phyloP scores from a whole-genome alignment of 2,329 filamentous ascomycete species.

The Sclerotinia sclerotiorum region DNA sequence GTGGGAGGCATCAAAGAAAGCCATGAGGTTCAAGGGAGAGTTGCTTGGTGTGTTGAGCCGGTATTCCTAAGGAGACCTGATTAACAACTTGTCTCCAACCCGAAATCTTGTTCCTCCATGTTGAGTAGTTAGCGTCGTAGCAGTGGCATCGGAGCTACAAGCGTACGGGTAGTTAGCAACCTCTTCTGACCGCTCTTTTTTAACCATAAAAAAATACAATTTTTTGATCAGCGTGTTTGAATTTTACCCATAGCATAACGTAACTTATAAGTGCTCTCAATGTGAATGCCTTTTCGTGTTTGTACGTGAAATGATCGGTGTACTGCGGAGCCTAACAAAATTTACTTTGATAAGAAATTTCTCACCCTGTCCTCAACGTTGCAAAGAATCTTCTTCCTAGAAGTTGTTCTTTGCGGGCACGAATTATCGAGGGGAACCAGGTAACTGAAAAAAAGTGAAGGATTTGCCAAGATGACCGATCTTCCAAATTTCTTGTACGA shows the following conservation, averaged over 20 bases:
- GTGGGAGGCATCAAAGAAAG: not conserved
- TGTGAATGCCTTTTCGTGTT: not conserved
- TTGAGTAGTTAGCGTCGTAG: not conserved
- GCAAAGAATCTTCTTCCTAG: not conserved
- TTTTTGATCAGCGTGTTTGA: not conserved
- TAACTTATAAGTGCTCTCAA: no score
- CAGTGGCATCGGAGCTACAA: not conserved
- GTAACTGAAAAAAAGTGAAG: not conserved
- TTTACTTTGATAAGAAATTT: not conserved
- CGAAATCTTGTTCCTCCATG: no score
- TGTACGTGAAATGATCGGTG: not conserved
- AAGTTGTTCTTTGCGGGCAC: not conserved
- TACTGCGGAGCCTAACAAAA: not conserved
- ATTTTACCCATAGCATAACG: no score
- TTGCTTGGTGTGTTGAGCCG: not conserved
- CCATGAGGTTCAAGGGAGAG: not conserved
- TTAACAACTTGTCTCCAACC: not conserved
- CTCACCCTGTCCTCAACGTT: not conserved
- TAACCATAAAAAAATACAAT: not conserved
- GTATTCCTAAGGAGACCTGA: not conserved
- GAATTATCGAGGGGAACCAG: not conserved
- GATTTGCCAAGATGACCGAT: not conserved
- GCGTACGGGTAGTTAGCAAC: no score
- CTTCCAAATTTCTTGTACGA: not conserved
- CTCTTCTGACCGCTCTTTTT: not conserved